Base-by-base conservation (phyloP, 2,329 filamentous ascomycete genomes). In the Biscogniauxia marginata region DNA sequence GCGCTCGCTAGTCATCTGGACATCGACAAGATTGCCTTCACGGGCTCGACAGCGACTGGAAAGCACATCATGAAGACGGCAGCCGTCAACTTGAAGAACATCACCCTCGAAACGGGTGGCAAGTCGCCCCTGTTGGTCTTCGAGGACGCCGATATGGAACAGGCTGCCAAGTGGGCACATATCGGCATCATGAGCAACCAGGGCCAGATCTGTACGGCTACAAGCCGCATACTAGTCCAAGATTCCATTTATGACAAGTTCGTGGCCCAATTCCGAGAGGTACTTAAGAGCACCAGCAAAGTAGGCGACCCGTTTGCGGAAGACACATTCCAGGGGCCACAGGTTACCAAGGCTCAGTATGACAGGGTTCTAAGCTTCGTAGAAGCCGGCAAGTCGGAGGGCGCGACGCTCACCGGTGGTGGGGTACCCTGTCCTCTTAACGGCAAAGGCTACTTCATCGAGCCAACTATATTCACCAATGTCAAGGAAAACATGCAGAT, bases 11-110 rank as follows among this genome's bases (percentile, higher is more conserved):
- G 80, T 44, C 90, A 93, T 68, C 74, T 84, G 21, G 82, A 82
- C 45, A 80, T 93, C 16, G 86, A 90, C 67, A 93, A 93, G 76
- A 79, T 93, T 58, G 88, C 89, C 0, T 93, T 93, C 62, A 93
- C 90, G 0, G 90, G 90, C 43, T 89, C 85, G 3, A 93, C 89
- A 0, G 76, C 77, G 1, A 92, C 89, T 0, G 90, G 86, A 7
- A 83, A 84, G 54, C 80, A 87, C 50, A 90, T 93, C 61, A 91
- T 92, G 88, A 90, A 89, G 69, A 80, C 84, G 72, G 88, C 89
- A 0, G 80, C 84, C n/a, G 73, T 81, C 1, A 90, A 78, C 61
- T 74, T 85, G 65, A 87, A 87, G 73, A 87, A 86, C 65, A 84
- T 87, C 56, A 87, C 84, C 1, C 76, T 88, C 7, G 85, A 88